These are phyloP conservation scores for Lecanicillium sp. DNA, from an alignment of 2,329 filamentous ascomycete genomes.

Conservation along the genomic window DNA sequence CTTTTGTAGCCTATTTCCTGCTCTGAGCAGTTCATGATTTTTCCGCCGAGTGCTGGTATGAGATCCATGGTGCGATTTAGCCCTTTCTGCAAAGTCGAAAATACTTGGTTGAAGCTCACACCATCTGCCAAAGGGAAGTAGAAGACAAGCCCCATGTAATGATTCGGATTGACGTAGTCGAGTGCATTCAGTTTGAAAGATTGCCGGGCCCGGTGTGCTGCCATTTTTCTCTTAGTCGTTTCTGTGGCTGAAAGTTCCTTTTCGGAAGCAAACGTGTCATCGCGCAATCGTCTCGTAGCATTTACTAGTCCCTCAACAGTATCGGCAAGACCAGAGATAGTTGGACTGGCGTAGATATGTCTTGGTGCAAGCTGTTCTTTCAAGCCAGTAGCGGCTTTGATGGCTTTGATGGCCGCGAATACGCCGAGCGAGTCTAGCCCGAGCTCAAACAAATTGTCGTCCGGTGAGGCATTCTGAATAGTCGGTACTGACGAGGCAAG, in stretches of 20 bases:
- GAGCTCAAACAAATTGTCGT: constrained; percentile 19
- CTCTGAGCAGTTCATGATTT: constrained; percentile 20
- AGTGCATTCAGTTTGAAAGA: constrained; percentile 21
- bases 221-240: constrained; percentile 11
- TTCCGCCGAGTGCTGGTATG: constrained; percentile 27
- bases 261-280: no score
- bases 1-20: constrained; percentile 17
- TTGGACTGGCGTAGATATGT: constrained; percentile 25
- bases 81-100: constrained; percentile 22
- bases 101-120: constrained; percentile 19
- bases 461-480: constrained; percentile 9
- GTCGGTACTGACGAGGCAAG: constrained; percentile 13
- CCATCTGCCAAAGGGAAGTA: constrained; percentile 24
- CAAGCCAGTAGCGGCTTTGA: constrained; percentile 20
- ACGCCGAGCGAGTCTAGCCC: constrained; percentile 24
- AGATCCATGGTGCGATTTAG: constrained; percentile 24
- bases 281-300: constrained; percentile 19
- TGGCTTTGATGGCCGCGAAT: constrained; percentile 20
- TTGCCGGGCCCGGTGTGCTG: constrained; percentile 17
- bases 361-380: constrained; percentile 21
- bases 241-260: not conserved
- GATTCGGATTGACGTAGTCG: constrained; percentile 23
- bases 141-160: constrained; percentile 22
- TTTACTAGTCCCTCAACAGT: constrained; percentile 13
- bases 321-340: constrained; percentile 17